Percentiles rank a stretch among this genome's conserved stretches.
phyloP scores from a whole-genome alignment of 148 eudicot species.

The Vaccinium macrocarpon region DNA sequence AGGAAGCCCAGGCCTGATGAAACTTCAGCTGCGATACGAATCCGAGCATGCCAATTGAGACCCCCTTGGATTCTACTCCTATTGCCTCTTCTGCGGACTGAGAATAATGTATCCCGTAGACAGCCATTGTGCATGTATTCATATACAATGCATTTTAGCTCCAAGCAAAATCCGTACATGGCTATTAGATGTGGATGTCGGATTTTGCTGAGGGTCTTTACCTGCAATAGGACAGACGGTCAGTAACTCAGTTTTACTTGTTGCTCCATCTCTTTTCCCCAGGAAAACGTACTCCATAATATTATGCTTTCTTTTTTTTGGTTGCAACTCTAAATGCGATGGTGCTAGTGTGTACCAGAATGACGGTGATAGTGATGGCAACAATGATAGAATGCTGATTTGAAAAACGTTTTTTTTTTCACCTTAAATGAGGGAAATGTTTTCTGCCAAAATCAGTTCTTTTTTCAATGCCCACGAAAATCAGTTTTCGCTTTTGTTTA shows the following conservation, averaged over 20 bases:
- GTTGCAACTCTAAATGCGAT: not conserved
- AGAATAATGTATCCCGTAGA: conserved; percentile 56
- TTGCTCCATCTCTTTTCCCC: not conserved
- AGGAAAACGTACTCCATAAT: not conserved
- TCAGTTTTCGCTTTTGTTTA: not conserved
- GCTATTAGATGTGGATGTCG: conserved; percentile 58
- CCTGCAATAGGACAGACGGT: conserved; percentile 37
- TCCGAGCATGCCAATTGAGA: conserved; percentile 59
- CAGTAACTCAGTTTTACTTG: not conserved
- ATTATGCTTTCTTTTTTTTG: not conserved
- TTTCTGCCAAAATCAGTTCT: not conserved
- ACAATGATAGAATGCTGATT: not conserved
- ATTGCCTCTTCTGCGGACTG: conserved; percentile 17
- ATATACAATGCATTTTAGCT: conserved; percentile 59
- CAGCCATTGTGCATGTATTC: conserved; percentile 77
- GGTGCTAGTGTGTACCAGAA: not conserved
- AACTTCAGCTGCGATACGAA: conserved; percentile 63
- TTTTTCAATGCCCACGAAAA: not conserved
- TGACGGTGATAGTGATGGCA: not conserved
- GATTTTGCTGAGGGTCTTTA: conserved; percentile 43
- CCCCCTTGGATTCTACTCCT: conserved; percentile 26
- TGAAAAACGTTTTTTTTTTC: not conserved
- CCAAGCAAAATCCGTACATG: conserved; percentile 60
- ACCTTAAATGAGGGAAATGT: not conserved
- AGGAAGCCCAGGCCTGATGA: conserved; percentile 62